Conservation (phyloP, 768 basidiomycete genomes). For the Podaxis sp. region DNA sequence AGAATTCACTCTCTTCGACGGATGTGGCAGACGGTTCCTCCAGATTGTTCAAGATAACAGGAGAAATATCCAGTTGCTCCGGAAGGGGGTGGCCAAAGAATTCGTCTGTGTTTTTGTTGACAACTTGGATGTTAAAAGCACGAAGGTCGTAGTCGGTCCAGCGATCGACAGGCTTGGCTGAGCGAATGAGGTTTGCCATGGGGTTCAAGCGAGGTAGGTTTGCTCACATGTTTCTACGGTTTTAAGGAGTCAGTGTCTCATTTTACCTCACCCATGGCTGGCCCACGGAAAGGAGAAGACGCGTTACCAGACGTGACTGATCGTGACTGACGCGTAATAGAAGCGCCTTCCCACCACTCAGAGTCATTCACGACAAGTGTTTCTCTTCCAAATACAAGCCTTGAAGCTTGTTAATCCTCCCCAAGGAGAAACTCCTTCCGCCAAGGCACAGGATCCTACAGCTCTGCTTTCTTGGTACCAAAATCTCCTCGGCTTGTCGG, state of each 20-base stretch:
- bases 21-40: not conserved
- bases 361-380: constrained; percentile 1
- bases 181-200: not conserved
- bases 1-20: not conserved
- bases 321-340: constrained; percentile 11
- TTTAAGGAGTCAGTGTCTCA: too few species aligned
- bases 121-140: not conserved
- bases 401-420: not conserved
- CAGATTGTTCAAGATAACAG: not conserved
- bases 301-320: constrained; percentile 10
- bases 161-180: not conserved
- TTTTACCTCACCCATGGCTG: too few species aligned
- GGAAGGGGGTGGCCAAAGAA: not conserved
- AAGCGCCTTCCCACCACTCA: not conserved
- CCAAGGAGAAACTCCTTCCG: not conserved
- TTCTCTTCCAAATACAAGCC: not conserved
- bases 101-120: not conserved
- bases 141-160: not conserved
- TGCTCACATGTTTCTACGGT: too few species aligned
- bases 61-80: not conserved
- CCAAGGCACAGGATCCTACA: too few species aligned
- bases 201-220: not conserved
- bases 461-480: too few species aligned
- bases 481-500: not conserved
- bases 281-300: not conserved